Evolutionary conservation across 441 rosid genomes (phyloP), one percentile per base, ranked within the genome.

Genomic region (Pelargonium citronellum): DNA sequence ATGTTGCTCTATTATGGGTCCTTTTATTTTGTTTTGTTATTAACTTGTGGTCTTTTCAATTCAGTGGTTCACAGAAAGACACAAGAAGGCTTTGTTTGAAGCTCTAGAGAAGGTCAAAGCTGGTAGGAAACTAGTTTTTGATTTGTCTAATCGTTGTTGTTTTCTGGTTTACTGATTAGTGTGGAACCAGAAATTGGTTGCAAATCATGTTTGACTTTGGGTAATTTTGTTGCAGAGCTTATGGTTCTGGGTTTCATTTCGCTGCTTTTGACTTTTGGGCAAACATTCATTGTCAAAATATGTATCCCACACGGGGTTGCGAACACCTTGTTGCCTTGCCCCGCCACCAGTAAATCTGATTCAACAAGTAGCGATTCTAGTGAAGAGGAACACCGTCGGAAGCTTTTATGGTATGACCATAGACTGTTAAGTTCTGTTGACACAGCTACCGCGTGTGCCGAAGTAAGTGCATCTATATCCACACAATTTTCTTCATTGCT

Each of bases 201-300:
- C 4, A 3, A 1, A 27, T n/a, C 24, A 22, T 22, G 24, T 22
- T 22, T 22, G 24, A 22, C 24, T 22, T 22, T 22, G 24, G 24
- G 24, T 22, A 22, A 68, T 78, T 24, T 44, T 87, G 88, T 44
- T 87, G 88, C 88, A 91, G 99, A 91, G 83, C 79, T 94, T 80
- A 94, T 91, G 97, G 72, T 94, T 80, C 80, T 94, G 58, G 99
- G 97, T 53, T 94, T 94, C 83, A 87, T 94, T 75, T 94, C 99
- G 5, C 79, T 94, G 74, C 86, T 94, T 64, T 83, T 94, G 61
- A 89, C 92, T 65, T 91, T 94, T 73, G 83, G 89, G n/a, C 90
- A 88, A 84, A 79, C 34, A 58, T 84, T 81, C 81, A 81, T 94
- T 72, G 49, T 77, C 24, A 44, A 37, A 68, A 94, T 94, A 66